A percentile compares a stretch with the other conserved stretches of the same genome.
Conservation (phyloP, 805 yeast genomes). For the Kodamaea neixiangensis region DNA sequence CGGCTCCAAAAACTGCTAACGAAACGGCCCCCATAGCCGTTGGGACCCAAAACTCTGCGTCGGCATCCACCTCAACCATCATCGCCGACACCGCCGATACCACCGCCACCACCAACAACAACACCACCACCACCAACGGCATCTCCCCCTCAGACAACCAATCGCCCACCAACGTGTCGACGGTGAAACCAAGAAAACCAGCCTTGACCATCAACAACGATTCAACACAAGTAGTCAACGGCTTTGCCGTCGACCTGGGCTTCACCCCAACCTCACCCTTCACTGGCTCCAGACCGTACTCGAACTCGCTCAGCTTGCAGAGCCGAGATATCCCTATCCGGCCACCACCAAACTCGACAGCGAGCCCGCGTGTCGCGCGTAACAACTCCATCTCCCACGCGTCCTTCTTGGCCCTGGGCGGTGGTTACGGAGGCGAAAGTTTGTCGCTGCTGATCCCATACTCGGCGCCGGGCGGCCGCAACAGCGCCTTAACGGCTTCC, state of each 20-base stretch:
- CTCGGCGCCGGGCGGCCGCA: slow-evolving; percentile 64
- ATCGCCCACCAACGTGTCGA: neutral
- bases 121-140: neutral
- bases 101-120: neutral
- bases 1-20: neutral
- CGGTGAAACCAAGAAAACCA: neutral
- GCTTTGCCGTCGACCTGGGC: slow-evolving; percentile 3
- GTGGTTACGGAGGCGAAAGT: slow-evolving; percentile 38
- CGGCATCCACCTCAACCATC: too few species aligned
- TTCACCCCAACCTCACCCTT: slow-evolving; percentile 15
- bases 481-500: slow-evolving; percentile 29
- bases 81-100: too few species aligned
- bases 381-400: slow-evolving; percentile 43
- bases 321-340: slow-evolving; percentile 21
- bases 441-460: slow-evolving; percentile 67
- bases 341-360: slow-evolving; percentile 21
- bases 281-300: slow-evolving; percentile 14
- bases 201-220: slow-evolving; percentile 5
- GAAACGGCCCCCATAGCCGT: neutral
- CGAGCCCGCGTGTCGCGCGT: slow-evolving; percentile 44
- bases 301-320: slow-evolving; percentile 15
- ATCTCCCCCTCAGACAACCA: slow-evolving; percentile 5
- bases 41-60: too few species aligned
- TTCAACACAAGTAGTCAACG: slow-evolving; percentile 7
- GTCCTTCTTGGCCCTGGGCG: slow-evolving; percentile 35